These are phyloP conservation scores for Ustilago crameri DNA, from an alignment of 1,284 basidiomycete species.

Conservation along the genomic window DNA sequence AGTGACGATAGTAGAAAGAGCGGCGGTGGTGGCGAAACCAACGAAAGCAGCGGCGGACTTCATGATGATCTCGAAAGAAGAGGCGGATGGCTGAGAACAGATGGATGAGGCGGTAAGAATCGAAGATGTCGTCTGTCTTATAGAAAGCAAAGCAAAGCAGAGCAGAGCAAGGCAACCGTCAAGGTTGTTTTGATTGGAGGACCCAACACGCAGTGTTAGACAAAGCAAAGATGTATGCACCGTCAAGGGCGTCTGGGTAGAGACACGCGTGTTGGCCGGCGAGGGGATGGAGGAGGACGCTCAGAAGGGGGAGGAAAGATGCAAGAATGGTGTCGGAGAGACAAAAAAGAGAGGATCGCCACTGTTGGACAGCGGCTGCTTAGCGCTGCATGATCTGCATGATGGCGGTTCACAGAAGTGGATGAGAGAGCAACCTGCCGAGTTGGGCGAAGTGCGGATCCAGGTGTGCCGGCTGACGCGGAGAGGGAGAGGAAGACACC, in stretches of 20 bases:
- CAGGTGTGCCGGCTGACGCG: background rate
- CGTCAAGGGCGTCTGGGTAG: too few species aligned
- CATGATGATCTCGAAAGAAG: constrained; percentile 13
- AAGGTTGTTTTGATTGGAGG: too few species aligned
- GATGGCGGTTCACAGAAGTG: background rate
- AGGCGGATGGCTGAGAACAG: background rate
- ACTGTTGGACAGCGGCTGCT: background rate
- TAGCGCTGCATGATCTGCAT: constrained; percentile 3
- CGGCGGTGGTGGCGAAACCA: constrained; percentile 38
- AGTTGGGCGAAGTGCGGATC: too few species aligned
- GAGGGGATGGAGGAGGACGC: too few species aligned
- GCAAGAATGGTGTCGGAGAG: constrained; percentile 16
- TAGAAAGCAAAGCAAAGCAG: too few species aligned
- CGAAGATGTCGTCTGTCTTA: constrained; percentile 2
- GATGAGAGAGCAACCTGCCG: background rate
- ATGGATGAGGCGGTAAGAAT: background rate
- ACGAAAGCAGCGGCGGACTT: constrained; percentile 31
- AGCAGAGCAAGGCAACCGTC: too few species aligned
- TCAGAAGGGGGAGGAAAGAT: constrained; percentile 1
- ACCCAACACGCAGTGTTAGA: background rate
- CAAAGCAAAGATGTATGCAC: too few species aligned
- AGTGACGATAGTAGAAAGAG: constrained; percentile 14
- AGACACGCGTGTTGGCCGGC: too few species aligned
- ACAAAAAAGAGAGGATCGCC: constrained; percentile 15
- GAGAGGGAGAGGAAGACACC: too few species aligned